Evolutionary conservation across 805 yeast species (phyloP).

Genomic region (Tetrapisispora iriomotensis): DNA sequence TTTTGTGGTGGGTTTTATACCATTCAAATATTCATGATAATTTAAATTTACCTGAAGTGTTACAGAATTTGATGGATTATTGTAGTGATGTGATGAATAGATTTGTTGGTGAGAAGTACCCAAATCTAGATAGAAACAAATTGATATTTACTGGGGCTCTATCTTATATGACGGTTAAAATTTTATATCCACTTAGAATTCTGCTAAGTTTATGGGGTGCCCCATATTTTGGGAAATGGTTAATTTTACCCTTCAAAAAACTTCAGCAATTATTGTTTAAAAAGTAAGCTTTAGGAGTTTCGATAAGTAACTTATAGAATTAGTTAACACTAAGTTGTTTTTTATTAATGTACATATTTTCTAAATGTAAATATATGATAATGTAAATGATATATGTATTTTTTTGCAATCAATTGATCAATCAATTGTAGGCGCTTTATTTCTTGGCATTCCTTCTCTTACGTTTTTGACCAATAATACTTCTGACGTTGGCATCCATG

Average conservation of each 20-base stretch:
- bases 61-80: constrained; percentile 37
- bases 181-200: constrained; percentile 28
- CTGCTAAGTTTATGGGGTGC: constrained; percentile 28
- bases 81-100: constrained; percentile 51
- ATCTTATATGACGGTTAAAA: constrained; percentile 60
- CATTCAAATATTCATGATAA: constrained; percentile 34
- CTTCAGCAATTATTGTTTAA: neutral
- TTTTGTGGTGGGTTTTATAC: constrained; percentile 59
- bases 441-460: constrained; percentile 45
- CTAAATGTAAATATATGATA: too few relatives aligned
- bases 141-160: constrained; percentile 64
- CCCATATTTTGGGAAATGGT: constrained; percentile 21
- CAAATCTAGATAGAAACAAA: constrained; percentile 37
- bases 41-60: constrained; percentile 15
- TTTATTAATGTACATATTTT: too few relatives aligned
- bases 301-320: too few relatives aligned
- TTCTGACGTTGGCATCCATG: constrained; percentile 46
- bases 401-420: too few relatives aligned
- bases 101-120: constrained; percentile 33
- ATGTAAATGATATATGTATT: too few relatives aligned
- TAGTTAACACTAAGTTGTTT: too few relatives aligned
- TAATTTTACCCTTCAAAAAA: constrained; percentile 1
- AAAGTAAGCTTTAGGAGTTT: too few relatives aligned
- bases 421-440: constrained; percentile 5
- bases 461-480: constrained; percentile 60